Base-by-base conservation (phyloP, 148 eudicot species). In the Vaccinium darrowii region DNA sequence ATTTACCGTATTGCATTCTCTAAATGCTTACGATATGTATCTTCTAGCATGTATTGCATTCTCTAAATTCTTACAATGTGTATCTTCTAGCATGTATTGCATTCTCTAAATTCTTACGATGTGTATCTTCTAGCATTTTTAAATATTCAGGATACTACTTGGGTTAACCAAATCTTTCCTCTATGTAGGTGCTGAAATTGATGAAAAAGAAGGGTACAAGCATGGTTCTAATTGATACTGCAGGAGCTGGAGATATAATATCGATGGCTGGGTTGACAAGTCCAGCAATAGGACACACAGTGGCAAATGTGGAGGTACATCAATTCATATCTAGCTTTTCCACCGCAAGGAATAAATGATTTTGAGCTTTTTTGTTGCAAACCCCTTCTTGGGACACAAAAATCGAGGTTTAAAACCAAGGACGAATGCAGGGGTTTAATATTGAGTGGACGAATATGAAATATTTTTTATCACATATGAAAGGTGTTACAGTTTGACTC, bases 171-270 rank as follows among this genome's bases (percentile, higher is more conserved):
- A 25, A 78, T 27, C 18, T n/a, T 79, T 77, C 51, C 23, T 49
- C 21, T 51, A 16, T 89, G 87, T 89, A 97, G 99, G 94, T 97
- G 84, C 81, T 87, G 56, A 97, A 97, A 87, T 89, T 97, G 84
- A 94, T 94, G 98, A 97, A 97, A 84, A 97, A 94, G 89, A 95
- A 93, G 89, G 99, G 98, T 49, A 97, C 95, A 52, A 89, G 87
- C 89, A 81, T 88, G 77, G 91, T 84, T 88, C 78, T 91, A 43
- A 88, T 97, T 87, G 98, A 95, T 53, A 88, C 89, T 83, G 99
- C 99, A 58, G 99, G 98, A 88, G 99, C 99, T 88, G 98, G 99
- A 85, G 99, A 97, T 89, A 95, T 97, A 74, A 89, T 97, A 49
- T 95, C 96, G 84, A 92, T 97, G 93, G 98, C 99, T 84, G 99